These are phyloP conservation scores for Boletus insuetus DNA, from an alignment of 768 basidiomycete species.

Conservation along the genomic window DNA sequence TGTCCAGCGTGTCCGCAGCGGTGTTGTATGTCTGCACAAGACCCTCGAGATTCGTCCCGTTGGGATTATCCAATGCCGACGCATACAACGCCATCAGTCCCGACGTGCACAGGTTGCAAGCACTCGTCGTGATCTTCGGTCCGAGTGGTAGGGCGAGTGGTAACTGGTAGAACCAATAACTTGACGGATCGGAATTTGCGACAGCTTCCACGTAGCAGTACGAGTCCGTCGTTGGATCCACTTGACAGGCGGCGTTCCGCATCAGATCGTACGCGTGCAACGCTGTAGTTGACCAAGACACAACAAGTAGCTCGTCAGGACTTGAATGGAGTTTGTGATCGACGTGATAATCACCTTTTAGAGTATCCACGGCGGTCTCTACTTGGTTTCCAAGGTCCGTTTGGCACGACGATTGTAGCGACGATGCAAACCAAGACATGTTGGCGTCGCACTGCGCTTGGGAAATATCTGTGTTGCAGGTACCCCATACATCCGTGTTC, in stretches of 20 bases:
- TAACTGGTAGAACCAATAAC: slow-evolving; percentile 71
- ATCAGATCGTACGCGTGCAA: slow-evolving; percentile 63
- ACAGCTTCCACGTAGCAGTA: slow-evolving; percentile 78
- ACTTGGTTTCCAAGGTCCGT: slow-evolving; percentile 55
- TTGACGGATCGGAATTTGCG: slow-evolving; percentile 52
- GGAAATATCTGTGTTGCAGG: slow-evolving; percentile 60
- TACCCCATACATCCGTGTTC: slow-evolving; percentile 74
- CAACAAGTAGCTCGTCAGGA: not conserved
- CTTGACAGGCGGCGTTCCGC: slow-evolving; percentile 58
- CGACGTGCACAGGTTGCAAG: slow-evolving; percentile 66
- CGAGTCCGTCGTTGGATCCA: slow-evolving; percentile 52
- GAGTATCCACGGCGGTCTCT: slow-evolving; percentile 48
- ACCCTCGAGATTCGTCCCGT: slow-evolving; percentile 33
- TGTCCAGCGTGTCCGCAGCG: slow-evolving; percentile 46
- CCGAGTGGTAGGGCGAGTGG: slow-evolving; percentile 59
- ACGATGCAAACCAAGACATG: slow-evolving; percentile 61
- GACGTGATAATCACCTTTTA: slow-evolving; percentile 45
- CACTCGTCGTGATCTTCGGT: slow-evolving; percentile 39
- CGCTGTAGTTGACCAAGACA: slow-evolving; percentile 35
- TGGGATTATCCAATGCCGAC: slow-evolving; percentile 37
- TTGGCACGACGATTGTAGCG: slow-evolving; percentile 50
- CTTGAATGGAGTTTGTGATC: not conserved
- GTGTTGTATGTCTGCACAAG: slow-evolving; percentile 47
- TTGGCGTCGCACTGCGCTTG: slow-evolving; percentile 56
- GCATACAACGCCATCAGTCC: slow-evolving; percentile 56